Conservation (phyloP, 2,329 filamentous ascomycete species). For the Aspergillus luchuensis region DNA sequence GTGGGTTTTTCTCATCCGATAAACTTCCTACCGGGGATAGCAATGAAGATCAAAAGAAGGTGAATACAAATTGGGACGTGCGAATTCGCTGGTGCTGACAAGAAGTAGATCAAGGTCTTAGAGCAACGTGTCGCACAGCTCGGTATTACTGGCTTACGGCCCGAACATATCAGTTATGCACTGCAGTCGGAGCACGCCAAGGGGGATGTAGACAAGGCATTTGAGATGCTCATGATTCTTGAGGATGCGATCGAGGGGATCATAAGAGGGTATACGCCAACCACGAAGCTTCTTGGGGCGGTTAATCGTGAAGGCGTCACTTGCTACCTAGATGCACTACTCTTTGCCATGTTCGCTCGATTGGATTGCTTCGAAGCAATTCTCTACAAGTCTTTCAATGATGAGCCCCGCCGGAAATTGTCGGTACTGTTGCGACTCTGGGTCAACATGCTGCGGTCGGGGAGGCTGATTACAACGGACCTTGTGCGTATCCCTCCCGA, state of each 20-base stretch:
- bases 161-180: conserved; percentile 65
- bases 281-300: conserved; percentile 74
- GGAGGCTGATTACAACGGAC: conserved; percentile 81
- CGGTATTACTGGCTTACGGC: conserved; percentile 59
- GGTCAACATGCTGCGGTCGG: conserved; percentile 88
- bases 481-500: conserved; percentile 57
- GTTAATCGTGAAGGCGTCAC: conserved; percentile 84
- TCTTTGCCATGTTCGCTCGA: conserved; percentile 95
- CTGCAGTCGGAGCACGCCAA: conserved; percentile 64
- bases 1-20: conserved; percentile 37
- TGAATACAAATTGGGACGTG: conserved; percentile 16
- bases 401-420: conserved; percentile 71
- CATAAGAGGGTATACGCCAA: conserved; percentile 72
- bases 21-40: conserved; percentile 19
- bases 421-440: conserved; percentile 80
- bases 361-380: conserved; percentile 91
- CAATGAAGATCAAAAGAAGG: conserved; percentile 39
- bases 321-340: conserved; percentile 88
- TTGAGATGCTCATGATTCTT: conserved; percentile 74
- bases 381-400: conserved; percentile 75
- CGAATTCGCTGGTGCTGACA: conserved; percentile 15
- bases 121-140: conserved; percentile 54
- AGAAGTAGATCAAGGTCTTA: conserved; percentile 53
- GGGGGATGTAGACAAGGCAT: conserved; percentile 72
- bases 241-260: conserved; percentile 80